phyloP scores from a whole-genome alignment of 1,139 yeast genomes.

The Hyphopichia wangnamkhiaoensis region DNA sequence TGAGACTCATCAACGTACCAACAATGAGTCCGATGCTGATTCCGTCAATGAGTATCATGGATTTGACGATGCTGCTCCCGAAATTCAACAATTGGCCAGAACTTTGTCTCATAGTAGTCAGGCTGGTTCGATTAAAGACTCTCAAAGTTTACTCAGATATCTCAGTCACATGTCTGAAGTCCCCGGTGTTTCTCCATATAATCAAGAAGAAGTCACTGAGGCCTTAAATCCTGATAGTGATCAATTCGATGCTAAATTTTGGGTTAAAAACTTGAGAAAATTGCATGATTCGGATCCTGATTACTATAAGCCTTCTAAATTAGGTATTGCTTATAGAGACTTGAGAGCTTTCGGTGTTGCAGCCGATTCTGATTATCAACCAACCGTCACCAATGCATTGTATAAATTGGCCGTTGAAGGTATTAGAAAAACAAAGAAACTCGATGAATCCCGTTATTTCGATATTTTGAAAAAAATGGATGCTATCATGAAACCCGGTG shows the following conservation, averaged over 20 bases:
- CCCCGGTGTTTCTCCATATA: slow-evolving; percentile 47
- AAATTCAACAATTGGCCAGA: slow-evolving; percentile 34
- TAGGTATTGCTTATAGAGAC: slow-evolving; percentile 71
- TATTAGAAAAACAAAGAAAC: slow-evolving; percentile 10
- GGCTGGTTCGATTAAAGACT: slow-evolving; percentile 17
- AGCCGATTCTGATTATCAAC: slow-evolving; percentile 76
- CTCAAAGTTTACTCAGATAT: slow-evolving; percentile 54
- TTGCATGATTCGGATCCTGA: slow-evolving; percentile 59
- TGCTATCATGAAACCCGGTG: slow-evolving; percentile 35
- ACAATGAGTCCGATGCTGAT: slow-evolving; percentile 14
- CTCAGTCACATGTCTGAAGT: slow-evolving; percentile 53
- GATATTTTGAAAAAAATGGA: slow-evolving; percentile 39
- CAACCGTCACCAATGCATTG: slow-evolving; percentile 61
- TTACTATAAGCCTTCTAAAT: slow-evolving; percentile 59
- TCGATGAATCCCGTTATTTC: slow-evolving; percentile 19
- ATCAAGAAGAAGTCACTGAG: slow-evolving; percentile 17
- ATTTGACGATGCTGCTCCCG: slow-evolving; percentile 27
- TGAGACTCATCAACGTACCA: not conserved
- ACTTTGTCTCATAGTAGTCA: slow-evolving; percentile 22
- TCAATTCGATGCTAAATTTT: slow-evolving; percentile 60
- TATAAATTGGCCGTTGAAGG: slow-evolving; percentile 20
- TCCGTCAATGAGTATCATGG: slow-evolving; percentile 31
- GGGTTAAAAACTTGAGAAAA: slow-evolving; percentile 72
- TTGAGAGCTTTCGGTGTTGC: slow-evolving; percentile 76
- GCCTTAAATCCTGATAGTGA: slow-evolving; percentile 42